Conservation (phyloP, 2,329 filamentous ascomycete species). For the Trichoderma breve region DNA sequence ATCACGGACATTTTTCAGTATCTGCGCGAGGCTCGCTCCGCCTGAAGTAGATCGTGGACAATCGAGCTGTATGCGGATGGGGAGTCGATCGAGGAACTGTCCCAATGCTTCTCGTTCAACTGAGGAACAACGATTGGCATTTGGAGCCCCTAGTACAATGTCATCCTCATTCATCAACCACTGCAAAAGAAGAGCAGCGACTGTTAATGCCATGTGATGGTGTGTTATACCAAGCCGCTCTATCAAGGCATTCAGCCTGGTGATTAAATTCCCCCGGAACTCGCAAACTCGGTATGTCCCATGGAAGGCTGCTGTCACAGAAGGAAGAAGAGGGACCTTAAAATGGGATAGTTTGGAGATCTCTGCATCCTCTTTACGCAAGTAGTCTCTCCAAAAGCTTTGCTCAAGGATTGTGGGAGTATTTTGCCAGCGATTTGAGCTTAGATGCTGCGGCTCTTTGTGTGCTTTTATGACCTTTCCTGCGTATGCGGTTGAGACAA, state of each 20-base stretch:
- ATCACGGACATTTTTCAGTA: not conserved
- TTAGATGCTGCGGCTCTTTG: not conserved
- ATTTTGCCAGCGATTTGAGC: not conserved
- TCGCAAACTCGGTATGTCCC: not conserved
- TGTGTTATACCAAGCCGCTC: constrained; percentile 12
- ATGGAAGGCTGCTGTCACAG: not conserved
- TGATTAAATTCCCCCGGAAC: not conserved
- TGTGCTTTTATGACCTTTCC: not conserved
- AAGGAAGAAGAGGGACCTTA: not conserved
- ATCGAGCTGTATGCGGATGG: not conserved
- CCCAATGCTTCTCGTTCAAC: not conserved
- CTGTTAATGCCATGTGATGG: constrained; percentile 10
- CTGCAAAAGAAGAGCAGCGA: constrained; percentile 5
- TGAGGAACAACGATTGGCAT: not conserved
- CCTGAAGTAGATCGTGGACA: not conserved
- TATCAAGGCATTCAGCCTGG: not conserved
- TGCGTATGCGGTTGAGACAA: not conserved
- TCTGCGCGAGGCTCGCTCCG: not conserved
- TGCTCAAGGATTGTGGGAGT: not conserved
- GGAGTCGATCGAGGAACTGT: not conserved
- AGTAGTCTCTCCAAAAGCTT: not conserved
- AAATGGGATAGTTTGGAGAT: not conserved
- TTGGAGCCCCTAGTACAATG: constrained; percentile 9
- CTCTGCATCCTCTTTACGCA: not conserved
- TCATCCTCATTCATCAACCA: constrained; percentile 9